Conservation (phyloP, 2,329 filamentous ascomycete genomes). For the Alternaria sp. region DNA sequence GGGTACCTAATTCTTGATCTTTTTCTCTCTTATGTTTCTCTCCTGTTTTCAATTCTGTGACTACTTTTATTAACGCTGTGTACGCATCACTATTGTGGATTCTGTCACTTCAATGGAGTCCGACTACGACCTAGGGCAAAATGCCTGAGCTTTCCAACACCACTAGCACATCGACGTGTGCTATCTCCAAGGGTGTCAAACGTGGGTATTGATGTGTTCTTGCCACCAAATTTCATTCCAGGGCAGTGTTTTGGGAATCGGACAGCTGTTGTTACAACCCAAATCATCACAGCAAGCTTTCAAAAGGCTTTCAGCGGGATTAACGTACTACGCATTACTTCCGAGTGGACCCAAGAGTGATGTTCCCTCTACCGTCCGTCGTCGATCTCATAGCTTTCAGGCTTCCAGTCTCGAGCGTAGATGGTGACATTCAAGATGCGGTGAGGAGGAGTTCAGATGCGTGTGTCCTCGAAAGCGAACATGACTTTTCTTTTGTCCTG, state of each 20-base stretch:
- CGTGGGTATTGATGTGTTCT: neutral
- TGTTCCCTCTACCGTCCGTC: neutral
- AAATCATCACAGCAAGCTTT: neutral
- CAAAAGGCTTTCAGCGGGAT: neutral
- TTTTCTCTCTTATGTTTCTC: neutral
- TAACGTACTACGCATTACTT: neutral
- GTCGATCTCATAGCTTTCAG: neutral
- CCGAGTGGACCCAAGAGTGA: neutral
- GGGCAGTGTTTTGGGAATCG: rapidly evolving
- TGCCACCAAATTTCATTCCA: neutral
- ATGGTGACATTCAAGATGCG: neutral
- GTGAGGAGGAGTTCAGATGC: no score
- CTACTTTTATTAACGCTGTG: neutral
- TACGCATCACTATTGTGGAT: neutral
- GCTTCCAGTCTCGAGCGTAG: neutral
- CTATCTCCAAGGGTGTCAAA: neutral
- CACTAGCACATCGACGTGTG: neutral
- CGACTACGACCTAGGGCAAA: neutral
- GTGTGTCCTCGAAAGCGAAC: no score
- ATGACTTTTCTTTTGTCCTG: no score
- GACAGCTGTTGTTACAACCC: neutral
- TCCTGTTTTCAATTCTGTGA: neutral
- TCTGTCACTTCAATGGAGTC: neutral
- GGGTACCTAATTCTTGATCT: conserved; percentile 2
- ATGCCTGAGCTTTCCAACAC: neutral